Conservation (phyloP, 148 eudicot genomes). For the Arctostaphylos glauca region DNA sequence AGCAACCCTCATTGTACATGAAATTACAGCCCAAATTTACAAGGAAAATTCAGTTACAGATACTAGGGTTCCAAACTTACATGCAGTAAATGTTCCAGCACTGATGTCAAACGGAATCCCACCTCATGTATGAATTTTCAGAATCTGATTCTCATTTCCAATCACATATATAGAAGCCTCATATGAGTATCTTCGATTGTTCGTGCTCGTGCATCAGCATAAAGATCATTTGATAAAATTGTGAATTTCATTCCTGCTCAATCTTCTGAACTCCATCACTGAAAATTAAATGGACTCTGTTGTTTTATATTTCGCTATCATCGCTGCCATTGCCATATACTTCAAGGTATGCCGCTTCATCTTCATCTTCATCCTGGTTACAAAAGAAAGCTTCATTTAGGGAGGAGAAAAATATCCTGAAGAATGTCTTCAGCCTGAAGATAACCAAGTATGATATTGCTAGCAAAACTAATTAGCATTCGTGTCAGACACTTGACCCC, state of each 20-base stretch:
- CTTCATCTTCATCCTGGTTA: conserved; percentile 41
- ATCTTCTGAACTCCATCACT: not conserved
- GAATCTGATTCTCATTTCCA: not conserved
- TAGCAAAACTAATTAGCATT: not conserved
- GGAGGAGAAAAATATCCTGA: not conserved
- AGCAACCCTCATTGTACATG: not conserved
- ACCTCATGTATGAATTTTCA: not conserved
- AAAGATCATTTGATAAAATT: not conserved
- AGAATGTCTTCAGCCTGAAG: not conserved
- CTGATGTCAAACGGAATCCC: not conserved
- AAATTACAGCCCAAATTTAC: not conserved
- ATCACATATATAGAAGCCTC: not conserved
- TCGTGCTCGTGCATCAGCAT: not conserved
- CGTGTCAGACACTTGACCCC: not conserved
- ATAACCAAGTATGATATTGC: not conserved
- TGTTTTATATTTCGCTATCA: conserved; percentile 9
- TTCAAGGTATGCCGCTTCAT: conserved; percentile 42
- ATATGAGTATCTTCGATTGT: not conserved
- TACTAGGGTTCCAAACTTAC: not conserved
- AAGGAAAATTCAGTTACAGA: not conserved
- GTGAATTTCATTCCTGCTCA: not conserved
- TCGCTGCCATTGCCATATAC: conserved; percentile 37
- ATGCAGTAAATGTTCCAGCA: not conserved
- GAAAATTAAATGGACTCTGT: not conserved
- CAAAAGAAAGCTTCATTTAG: conserved; percentile 13